phyloP scores from a whole-genome alignment of 108 stramenopile species.

The Nitzschia sp. region DNA sequence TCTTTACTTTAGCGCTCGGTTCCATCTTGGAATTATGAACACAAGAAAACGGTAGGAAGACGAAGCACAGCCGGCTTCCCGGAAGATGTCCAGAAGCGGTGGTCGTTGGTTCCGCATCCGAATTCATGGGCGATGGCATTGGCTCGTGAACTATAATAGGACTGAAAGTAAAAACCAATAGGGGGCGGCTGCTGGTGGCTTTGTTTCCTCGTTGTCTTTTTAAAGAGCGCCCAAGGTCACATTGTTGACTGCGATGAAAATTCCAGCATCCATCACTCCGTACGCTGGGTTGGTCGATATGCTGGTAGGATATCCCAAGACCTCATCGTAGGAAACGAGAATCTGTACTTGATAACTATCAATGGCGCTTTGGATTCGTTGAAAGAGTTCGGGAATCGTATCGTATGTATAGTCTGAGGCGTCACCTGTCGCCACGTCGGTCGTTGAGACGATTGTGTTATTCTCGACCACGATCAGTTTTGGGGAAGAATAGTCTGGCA shows the following conservation, averaged over 20 bases:
- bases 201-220: too few relatives aligned
- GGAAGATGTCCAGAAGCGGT: too few relatives aligned
- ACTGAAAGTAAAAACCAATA: too few relatives aligned
- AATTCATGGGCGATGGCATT: too few relatives aligned
- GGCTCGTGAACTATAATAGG: too few relatives aligned
- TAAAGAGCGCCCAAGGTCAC: too few relatives aligned
- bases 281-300: slow-evolving; percentile 10
- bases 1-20: too few relatives aligned
- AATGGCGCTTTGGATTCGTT: not conserved
- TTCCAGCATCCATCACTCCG: slow-evolving; percentile 7
- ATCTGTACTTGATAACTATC: slow-evolving; percentile 1
- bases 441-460: not conserved
- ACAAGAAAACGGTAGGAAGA: too few relatives aligned
- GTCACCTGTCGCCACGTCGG: not conserved
- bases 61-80: too few relatives aligned
- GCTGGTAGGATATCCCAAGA: not conserved
- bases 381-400: slow-evolving; percentile 9
- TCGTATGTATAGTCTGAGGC: slow-evolving; percentile 1
- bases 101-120: too few relatives aligned
- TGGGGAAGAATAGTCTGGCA: not conserved
- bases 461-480: not conserved
- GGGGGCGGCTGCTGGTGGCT: too few relatives aligned
- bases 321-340: not conserved
- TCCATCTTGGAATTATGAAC: too few relatives aligned
- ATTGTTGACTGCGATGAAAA: not conserved